Percentiles rank a stretch among this genome's conserved stretches.
These are phyloP conservation scores for Avena sativa DNA, from an alignment of 176 grass and related monocot genomes.

Conservation along the genomic window DNA sequence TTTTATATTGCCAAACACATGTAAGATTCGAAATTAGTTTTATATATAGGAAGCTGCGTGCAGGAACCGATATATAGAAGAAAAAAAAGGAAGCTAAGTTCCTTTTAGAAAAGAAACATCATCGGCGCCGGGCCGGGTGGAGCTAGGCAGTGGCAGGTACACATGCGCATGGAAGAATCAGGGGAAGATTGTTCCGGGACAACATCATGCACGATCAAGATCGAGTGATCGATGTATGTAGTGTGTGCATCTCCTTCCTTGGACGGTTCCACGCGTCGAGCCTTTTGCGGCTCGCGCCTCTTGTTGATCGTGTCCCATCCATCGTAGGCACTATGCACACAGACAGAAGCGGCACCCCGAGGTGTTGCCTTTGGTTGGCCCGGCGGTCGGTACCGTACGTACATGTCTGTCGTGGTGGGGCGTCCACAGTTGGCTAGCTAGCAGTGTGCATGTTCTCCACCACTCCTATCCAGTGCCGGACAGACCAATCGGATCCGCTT, in stretches of 20 bases:
- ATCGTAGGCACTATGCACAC: no score
- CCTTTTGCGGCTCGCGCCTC: not conserved
- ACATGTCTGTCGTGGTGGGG: no score
- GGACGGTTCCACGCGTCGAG: constrained; percentile 11
- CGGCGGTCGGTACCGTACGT: no score
- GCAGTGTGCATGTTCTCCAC: not conserved
- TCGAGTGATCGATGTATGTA: no score
- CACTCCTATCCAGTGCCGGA: not conserved
- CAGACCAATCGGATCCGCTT: not conserved
- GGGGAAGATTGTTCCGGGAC: not conserved
- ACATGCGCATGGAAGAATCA: not conserved
- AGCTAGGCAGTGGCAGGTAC: not conserved
- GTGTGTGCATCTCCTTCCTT: not conserved
- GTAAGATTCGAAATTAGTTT: no score
- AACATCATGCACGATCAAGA: not conserved
- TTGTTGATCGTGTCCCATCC: not conserved
- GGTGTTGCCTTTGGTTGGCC: no score
- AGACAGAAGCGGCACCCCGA: no score
- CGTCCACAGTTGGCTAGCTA: not conserved
- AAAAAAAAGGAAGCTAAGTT: not conserved
- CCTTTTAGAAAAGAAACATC: not conserved
- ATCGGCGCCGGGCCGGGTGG: not conserved
- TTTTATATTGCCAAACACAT: no score
- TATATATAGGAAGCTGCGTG: no score
- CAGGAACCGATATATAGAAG: not conserved